Base-by-base conservation (phyloP, 371 early-diverging fungal species). In the Circinella umbellata region DNA sequence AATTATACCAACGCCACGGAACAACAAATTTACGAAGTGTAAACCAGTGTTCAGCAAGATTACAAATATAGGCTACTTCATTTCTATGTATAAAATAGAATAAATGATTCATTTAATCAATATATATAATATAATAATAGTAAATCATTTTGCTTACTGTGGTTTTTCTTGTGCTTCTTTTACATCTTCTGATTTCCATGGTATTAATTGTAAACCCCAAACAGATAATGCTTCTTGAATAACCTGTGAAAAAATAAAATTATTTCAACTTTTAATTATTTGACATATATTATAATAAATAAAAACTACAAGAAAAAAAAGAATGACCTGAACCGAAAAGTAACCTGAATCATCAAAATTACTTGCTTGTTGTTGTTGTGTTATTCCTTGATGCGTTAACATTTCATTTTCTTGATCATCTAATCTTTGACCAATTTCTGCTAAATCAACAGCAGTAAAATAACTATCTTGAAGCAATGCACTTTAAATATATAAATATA, bases 311-410 rank as follows among this genome's bases (percentile, higher is more conserved):
- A n/a, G n/a, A n/a, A n/a, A n/a, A n/a, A n/a, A n/a, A n/a, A n/a
- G n/a, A n/a, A n/a, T n/a, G 76, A 84, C 89, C 79, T 94, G 92
- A 18, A 93, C 87, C 11, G 90, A 90, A 71, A 92, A 94, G 75
- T 91, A 92, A 10, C 92, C 92, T n/a, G 90, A 84, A 68, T 93
- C 94, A 68, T 94, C 94, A 75, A 89, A 91, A 76, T 94, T 94
- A 68, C 86, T 79, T 54, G 88, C 88, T 37, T 59, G 59, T 36
- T 67, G 18, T 72, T 73, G n/a, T 27, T 37, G 66, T 8, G 70
- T 66, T 39, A 10, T 7, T n/a, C 66, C 54, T 27, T 67, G 48
- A 27, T 73, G 77, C 0, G 76, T 83, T 47, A 66, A 63, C 15
- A 85, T 65, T 48, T 73, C 70, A 49, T 69, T 67, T 64, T 83